phyloP scores from a whole-genome alignment of 441 rosid genomes.

The Raphanus hybrid region DNA sequence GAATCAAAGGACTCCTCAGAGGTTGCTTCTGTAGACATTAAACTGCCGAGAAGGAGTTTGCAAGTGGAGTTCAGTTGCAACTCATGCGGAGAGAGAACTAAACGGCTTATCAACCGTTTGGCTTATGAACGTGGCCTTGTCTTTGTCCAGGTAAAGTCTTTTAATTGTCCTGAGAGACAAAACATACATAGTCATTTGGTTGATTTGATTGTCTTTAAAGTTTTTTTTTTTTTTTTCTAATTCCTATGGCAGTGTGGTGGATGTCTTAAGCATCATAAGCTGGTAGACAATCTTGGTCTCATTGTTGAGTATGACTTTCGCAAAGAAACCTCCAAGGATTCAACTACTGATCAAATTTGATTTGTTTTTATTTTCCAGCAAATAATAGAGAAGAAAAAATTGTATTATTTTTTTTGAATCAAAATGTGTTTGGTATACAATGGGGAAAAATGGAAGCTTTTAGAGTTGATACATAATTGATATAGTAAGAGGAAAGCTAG shows the following conservation, averaged over 20 bases:
- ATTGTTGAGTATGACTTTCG: conserved; percentile 78
- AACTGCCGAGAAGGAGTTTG: conserved; percentile 83
- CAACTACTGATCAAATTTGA: conserved; percentile 53
- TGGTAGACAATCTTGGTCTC: conserved; percentile 90
- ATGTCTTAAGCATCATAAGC: conserved; percentile 81
- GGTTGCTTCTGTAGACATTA: conserved; percentile 59
- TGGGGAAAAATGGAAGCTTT: conserved; percentile 23
- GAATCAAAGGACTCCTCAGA: no score
- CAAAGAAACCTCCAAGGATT: conserved; percentile 47
- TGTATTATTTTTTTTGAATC: conserved; percentile 39
- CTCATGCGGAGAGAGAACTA: conserved; percentile 78
- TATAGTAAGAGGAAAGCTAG: no score
- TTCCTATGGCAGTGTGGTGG: conserved; percentile 75
- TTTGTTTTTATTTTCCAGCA: conserved; percentile 3
- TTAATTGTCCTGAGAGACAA: not conserved
- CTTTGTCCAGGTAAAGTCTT: conserved; percentile 64
- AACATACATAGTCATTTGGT: no score
- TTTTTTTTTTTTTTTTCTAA: not conserved
- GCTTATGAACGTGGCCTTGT: conserved; percentile 86
- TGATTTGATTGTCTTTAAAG: not conserved
- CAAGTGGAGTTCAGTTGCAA: conserved; percentile 75
- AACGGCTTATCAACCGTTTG: conserved; percentile 76
- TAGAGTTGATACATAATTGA: conserved; percentile 31
- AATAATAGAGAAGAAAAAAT: conserved; percentile 35
- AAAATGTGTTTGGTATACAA: conserved; percentile 26